Evolutionary conservation across 805 yeast species (phyloP).

Genomic region (Metschnikowia baotianmanensis): DNA sequence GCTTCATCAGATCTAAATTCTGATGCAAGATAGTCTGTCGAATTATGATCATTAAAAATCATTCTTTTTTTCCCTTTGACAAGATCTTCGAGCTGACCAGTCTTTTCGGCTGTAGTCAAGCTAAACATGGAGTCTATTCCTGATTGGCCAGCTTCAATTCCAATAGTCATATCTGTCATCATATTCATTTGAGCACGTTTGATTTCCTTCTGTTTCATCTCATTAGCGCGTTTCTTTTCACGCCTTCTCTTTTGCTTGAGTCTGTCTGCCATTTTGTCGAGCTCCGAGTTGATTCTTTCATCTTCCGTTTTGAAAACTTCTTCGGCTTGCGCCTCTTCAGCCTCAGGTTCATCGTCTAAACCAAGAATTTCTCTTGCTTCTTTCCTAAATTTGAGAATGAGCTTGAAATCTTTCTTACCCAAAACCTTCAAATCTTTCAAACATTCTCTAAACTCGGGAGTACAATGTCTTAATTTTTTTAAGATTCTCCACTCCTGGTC

Average conservation of each 20-base stretch:
- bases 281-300: conserved; percentile 82
- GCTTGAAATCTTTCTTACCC: conserved; percentile 91
- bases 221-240: conserved; percentile 80
- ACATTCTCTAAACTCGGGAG: conserved; percentile 76
- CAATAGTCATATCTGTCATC: conserved; percentile 89
- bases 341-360: conserved; percentile 57
- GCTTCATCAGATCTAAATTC: conserved; percentile 7
- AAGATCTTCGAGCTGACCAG: conserved; percentile 74
- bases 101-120: conserved; percentile 79
- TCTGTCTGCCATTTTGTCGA: conserved; percentile 67
- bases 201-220: conserved; percentile 81
- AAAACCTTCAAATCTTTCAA: conserved; percentile 89
- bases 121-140: conserved; percentile 82
- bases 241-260: conserved; percentile 70
- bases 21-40: not conserved
- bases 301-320: conserved; percentile 80
- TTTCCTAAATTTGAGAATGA: conserved; percentile 82
- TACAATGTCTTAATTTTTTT: conserved; percentile 71
- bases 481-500: conserved; percentile 73
- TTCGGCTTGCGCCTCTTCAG: conserved; percentile 48
- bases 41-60: conserved; percentile 38
- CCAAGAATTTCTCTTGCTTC: conserved; percentile 78
- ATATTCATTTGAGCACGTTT: conserved; percentile 93
- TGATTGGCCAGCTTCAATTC: conserved; percentile 83
- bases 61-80: conserved; percentile 72